Conservation (phyloP, 2,329 filamentous ascomycete species). For the Aureobasidium sp. region DNA sequence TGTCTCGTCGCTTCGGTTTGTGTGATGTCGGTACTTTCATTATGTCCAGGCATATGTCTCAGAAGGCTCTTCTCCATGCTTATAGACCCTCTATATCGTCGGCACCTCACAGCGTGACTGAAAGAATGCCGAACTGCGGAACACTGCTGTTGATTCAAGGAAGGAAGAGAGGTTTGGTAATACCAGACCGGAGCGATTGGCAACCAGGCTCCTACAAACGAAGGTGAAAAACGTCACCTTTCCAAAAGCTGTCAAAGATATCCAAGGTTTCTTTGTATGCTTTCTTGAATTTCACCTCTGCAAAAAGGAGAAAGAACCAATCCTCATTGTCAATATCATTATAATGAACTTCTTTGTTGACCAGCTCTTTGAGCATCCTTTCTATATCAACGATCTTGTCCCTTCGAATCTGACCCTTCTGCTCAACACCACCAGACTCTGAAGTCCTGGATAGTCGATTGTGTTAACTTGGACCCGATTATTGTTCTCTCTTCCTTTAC, state of each 20-base stretch:
- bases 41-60: too few relatives aligned
- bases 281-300: not conserved
- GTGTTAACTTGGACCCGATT: not conserved
- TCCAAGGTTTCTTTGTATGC: not conserved
- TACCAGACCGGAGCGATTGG: too few relatives aligned
- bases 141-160: too few relatives aligned
- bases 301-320: not conserved
- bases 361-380: not conserved
- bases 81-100: too few relatives aligned
- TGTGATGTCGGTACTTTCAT: too few relatives aligned
- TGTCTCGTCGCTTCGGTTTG: too few relatives aligned
- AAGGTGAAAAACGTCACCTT: not conserved
- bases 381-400: not conserved
- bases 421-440: not conserved
- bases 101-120: too few relatives aligned
- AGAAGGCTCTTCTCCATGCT: too few relatives aligned
- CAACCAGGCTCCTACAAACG: not conserved
- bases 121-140: too few relatives aligned
- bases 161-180: too few relatives aligned
- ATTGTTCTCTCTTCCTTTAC: not conserved
- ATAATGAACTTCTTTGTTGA: not conserved
- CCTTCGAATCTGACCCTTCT: not conserved
- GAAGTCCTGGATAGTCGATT: not conserved
- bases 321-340: not conserved
- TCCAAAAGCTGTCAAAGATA: not conserved